Conservation (phyloP, 139 green algal species). For the Desmodesmus armatus region DNA sequence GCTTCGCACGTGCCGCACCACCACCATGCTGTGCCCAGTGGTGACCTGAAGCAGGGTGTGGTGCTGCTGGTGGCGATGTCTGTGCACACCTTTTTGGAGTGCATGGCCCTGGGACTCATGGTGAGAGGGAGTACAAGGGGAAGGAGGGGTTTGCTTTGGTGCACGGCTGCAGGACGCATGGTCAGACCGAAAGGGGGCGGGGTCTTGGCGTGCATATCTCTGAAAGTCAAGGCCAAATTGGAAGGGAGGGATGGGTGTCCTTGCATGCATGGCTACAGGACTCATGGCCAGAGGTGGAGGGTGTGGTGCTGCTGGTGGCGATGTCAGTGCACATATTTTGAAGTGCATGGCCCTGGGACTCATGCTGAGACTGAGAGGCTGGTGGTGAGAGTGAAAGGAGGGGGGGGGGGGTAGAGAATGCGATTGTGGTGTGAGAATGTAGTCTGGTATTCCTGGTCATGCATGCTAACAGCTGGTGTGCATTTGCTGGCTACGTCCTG, state of each 20-base stretch:
- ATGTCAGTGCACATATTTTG: constrained; percentile 61
- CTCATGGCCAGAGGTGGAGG: constrained; percentile 13
- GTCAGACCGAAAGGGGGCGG: too few relatives aligned
- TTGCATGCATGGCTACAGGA: not conserved
- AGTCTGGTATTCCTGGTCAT: not conserved
- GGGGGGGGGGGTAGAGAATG: too few relatives aligned
- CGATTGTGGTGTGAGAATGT: not conserved
- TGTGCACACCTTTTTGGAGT: constrained; percentile 64
- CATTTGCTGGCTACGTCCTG: not conserved
- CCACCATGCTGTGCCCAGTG: constrained; percentile 25
- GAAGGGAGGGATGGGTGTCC: not conserved
- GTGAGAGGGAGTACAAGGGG: too few relatives aligned
- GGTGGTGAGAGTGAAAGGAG: not conserved
- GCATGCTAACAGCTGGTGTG: not conserved
- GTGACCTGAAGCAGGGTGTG: constrained; percentile 49
- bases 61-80: constrained; percentile 59
- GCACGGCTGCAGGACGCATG: too few relatives aligned
- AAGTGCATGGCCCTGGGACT: constrained; percentile 64
- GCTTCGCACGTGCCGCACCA: not conserved
- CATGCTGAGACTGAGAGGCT: constrained; percentile 38
- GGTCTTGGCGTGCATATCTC: too few relatives aligned
- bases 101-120: constrained; percentile 60
- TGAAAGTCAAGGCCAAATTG: too few relatives aligned
- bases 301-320: constrained; percentile 57
- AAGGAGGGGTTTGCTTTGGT: too few relatives aligned